Base-by-base conservation (phyloP, 2,329 filamentous ascomycete species). In the Microascus cirrosus region DNA sequence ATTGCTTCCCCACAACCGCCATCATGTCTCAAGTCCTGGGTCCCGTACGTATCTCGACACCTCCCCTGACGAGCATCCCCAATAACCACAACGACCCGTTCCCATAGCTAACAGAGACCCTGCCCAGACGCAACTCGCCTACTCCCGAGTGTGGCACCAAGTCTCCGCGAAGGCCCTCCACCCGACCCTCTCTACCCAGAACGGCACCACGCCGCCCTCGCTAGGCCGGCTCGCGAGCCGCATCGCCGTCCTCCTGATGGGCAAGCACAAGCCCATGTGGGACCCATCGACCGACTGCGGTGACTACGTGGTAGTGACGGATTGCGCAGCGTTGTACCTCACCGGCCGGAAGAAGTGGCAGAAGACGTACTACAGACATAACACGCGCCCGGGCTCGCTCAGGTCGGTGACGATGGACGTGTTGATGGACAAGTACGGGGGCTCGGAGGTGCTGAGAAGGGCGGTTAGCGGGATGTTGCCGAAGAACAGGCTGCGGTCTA, bases 201-300 rank as follows among this genome's bases (percentile, higher is more conserved):
- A 65, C 63, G 74, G 77, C 64, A 71, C 84, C 25, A 84, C 84
- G 22, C 80, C 84, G 20, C 90, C 91, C 15, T 85, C 90, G n/a
- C 86, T 96, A 48, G 93, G 93, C 65, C 90, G 93, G 50, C 81
- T 96, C 56, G 93, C 93, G 61, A 90, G 87, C 57, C 85, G 87
- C 62, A 96, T 96, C 71, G 93, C 92, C 61, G 78, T 86, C 57
- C 79, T 90, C 60, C 84, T 96, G 56, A 96, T 97, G 92, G 94
- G 94, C 75, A 99, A 99, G 80, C 88, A 99, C 81, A 99, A 99
- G 77, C 94, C 94, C 24, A 96, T 94, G 72, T 99, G 85, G 77
- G 90, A 97, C 74, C 94, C 94, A 1, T 96, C 91, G 24, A 96
- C 92, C 61, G 94, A 99, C 79, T 97, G 94, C 80, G 94, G 94